phyloP scores from a whole-genome alignment of 306 rosid species.

The Lotus japonicus region DNA sequence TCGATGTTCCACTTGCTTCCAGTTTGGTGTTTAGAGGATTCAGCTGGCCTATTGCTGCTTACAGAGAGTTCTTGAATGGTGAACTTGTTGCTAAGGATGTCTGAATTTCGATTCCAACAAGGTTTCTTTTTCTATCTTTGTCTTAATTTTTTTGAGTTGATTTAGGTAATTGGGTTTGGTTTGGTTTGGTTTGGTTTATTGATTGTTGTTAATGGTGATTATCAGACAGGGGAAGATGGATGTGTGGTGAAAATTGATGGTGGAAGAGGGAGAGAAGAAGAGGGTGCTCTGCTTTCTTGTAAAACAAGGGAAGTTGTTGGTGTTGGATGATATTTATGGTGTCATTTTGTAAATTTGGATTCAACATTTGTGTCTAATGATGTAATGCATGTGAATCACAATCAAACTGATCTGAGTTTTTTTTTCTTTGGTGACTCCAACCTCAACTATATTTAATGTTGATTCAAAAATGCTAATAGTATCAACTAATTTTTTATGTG shows the following conservation, averaged over 20 bases:
- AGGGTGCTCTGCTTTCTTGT: background rate
- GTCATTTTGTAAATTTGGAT: constrained; percentile 18
- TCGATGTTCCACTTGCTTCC: constrained; percentile 80
- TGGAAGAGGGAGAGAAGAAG: background rate
- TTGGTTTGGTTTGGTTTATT: too few relatives aligned
- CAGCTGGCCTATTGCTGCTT: constrained; percentile 94
- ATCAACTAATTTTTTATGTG: too few relatives aligned
- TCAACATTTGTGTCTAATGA: background rate
- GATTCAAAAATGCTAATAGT: too few relatives aligned
- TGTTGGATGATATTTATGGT: background rate
- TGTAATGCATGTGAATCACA: constrained; percentile 9
- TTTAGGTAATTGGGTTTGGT: too few relatives aligned
- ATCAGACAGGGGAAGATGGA: background rate
- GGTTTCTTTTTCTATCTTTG: background rate
- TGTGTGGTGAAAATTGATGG: background rate
- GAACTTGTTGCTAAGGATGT: constrained; percentile 94
- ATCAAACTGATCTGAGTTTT: constrained; percentile 13
- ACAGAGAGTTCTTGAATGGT: constrained; percentile 73
- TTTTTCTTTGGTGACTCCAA: background rate
- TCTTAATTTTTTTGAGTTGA: background rate
- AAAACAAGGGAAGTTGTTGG: background rate
- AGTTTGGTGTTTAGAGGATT: constrained; percentile 76
- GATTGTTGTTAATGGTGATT: background rate
- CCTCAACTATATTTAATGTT: background rate
- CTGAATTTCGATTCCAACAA: background rate